These are phyloP conservation scores for Colletotrichum chrysophilum DNA, from an alignment of 2,329 filamentous ascomycete species.

Conservation along the genomic window DNA sequence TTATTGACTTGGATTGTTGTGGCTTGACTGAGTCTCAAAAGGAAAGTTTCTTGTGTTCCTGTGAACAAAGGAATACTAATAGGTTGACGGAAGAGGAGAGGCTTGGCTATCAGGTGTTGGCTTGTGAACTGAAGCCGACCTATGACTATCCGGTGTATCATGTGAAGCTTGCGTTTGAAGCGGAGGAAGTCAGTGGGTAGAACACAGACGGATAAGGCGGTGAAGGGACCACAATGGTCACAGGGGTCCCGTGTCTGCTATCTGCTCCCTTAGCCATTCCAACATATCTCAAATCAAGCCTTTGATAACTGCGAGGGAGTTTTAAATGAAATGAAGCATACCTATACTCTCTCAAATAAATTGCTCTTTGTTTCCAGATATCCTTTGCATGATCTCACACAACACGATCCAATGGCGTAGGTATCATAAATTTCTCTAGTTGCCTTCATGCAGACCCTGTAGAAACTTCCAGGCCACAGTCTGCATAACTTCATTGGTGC, in stretches of 20 bases:
- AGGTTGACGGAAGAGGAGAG: not conserved
- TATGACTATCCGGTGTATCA: not conserved
- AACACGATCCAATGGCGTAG: not conserved
- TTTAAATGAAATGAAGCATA: not conserved
- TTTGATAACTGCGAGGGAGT: not conserved
- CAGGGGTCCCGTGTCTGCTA: no score
- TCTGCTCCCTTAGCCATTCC: no score
- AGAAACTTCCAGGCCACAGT: not conserved
- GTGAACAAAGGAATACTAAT: not conserved
- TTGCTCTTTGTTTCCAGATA: no score
- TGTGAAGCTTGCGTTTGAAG: not conserved
- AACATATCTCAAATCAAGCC: fast-evolving
- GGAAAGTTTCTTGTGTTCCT: not conserved
- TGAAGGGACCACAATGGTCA: no score
- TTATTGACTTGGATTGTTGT: not conserved
- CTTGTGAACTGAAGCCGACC: not conserved
- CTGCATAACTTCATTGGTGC: no score
- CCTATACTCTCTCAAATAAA: no score
- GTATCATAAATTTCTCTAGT: not conserved
- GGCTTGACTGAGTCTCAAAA: not conserved
- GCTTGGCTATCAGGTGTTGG: not conserved
- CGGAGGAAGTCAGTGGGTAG: not conserved
- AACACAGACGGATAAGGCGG: no score
- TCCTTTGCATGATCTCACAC: no score
- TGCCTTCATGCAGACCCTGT: not conserved